Base-by-base conservation (phyloP, 2,329 filamentous ascomycete genomes). In the Chalaropsis ovoidea region DNA sequence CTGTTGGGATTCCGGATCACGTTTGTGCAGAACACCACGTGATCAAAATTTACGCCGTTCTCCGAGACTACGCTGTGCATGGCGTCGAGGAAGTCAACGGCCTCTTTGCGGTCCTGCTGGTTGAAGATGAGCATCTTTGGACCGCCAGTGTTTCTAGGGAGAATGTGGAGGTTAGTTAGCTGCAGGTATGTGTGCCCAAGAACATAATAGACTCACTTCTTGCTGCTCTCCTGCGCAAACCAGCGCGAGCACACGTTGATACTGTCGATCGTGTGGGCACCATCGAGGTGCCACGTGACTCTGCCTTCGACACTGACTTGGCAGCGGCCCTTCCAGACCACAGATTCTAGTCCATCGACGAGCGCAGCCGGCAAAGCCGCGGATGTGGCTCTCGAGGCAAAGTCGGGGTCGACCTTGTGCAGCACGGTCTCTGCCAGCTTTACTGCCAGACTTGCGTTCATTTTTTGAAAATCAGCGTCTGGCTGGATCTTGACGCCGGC, bases 191-290 rank as follows among this genome's bases (percentile, higher is more conserved):
- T 6, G 5, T 39, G 35, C 35, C 35, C 15, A 17, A 64, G 11
- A 4, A 13, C 11, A 35, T 31, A 45, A 31, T 3, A 13, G 56
- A 58, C 72, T 65, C 71, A 74, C 73, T 70, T 71, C 61, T 67
- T 68, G 39, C 73, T 71, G n/a, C 72, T 77, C 70, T 82, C 79
- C 10, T 74, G 74, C 1, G 84, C 82, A 72, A 96, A 97, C 92
- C 92, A 96, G 68, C 83, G 82, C 0, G 86, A 86, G 3, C 90
- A 90, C 69, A 90, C 82, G 69, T 87, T 83, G 65, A 99, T 86
- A 73, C 91, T 96, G 72, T 97, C 93, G 2, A 88, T 80, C 0
- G 93, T 99, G 75, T 99, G 94, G 1, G 91, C 94, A 8, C 94
- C 92, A 72, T 99, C 94, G 22, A 99, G 83, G 72, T 92, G 88